Evolutionary conservation across 148 eudicot species (phyloP).

Genomic region (Amaranthus palmeri): DNA sequence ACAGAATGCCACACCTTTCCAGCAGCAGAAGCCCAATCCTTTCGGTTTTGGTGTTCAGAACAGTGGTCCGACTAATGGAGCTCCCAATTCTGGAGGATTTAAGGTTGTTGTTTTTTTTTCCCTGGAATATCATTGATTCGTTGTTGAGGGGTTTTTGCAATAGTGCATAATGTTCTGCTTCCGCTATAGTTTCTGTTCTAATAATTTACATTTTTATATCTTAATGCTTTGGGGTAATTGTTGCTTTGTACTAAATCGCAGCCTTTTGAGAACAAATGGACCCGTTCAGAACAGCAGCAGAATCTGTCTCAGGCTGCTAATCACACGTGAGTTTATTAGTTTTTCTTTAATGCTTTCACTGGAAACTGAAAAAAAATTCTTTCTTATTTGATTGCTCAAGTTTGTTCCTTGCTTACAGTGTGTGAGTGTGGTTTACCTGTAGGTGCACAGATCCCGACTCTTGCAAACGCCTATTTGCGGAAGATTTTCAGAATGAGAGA

Average conservation of each 20-base stretch:
- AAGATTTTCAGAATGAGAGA: slow-evolving; percentile 73
- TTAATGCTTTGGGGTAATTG: slow-evolving; percentile 11
- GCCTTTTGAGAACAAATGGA: slow-evolving; percentile 97
- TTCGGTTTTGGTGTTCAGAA: slow-evolving; percentile 82
- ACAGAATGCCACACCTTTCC: slow-evolving; percentile 46
- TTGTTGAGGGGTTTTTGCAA: neutral
- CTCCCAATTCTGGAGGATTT: slow-evolving; percentile 36
- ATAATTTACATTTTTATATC: neutral
- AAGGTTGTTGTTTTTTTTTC: slow-evolving; percentile 43
- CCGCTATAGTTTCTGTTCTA: neutral
- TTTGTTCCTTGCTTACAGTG: slow-evolving; percentile 5
- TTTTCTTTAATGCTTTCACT: neutral
- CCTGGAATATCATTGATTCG: neutral
- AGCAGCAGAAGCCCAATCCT: slow-evolving; percentile 71
- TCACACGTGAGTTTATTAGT: slow-evolving; percentile 56
- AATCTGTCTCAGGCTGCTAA: slow-evolving; percentile 48
- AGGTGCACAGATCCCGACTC: slow-evolving; percentile 84
- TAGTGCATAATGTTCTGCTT: neutral
- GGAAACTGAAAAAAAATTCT: neutral
- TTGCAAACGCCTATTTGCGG: slow-evolving; percentile 60
- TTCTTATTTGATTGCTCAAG: neutral
- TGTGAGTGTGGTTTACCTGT: slow-evolving; percentile 26
- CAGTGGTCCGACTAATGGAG: slow-evolving; percentile 40
- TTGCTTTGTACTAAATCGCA: slow-evolving; percentile 22
- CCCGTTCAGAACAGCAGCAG: slow-evolving; percentile 53